Evolutionary conservation across 2,329 filamentous ascomycete genomes (phyloP), one percentile per base, ranked within the genome.

Genomic region (Trichoderma polysporum): DNA sequence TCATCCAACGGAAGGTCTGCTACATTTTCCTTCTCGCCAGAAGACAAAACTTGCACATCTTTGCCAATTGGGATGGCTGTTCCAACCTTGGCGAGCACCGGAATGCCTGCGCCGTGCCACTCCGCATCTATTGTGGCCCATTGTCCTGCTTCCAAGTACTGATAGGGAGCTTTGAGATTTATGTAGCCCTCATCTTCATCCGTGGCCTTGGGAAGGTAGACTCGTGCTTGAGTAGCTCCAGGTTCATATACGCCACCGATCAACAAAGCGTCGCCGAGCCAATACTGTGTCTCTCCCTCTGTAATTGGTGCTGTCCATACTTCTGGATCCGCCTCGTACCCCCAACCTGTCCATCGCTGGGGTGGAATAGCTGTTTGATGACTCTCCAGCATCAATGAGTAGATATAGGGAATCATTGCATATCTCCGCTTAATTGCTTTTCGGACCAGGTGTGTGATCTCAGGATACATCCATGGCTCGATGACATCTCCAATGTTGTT

Each of bases 401-500:
- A 92, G 8, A 90, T 83, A 74, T 91, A 92, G 0, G 90, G 90
- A 9, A 92, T 85, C 63, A 92, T 80, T 69, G 89, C 88, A 73
- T 93, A 92, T 35, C 90, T 84, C 7, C 90, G 84, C 76, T 88
- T 88, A 75, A 93, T 91, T 1, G 88, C 83, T 61, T 83, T 83
- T 17, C 90, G 85, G 15, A 92, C 80, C 1, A 89, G 76, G 0
- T 84, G 85, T 0, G 88, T 88, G 31, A 88, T 87, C 39, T 88
- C 85, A 0, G 89, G 88, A 72, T 92, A 90, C 88, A 92, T 91
- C 88, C 89, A 92, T 0, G 90, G 90, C 78, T 92, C 90, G 67
- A 92, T 92, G 10, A 92, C 89, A 39, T 91, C 90, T 8, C 90
- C 90, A 27, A 91, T 82, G 0, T 82, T 81, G 71, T 88, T 91